Conservation (phyloP, 2,329 filamentous ascomycete genomes). For the Ophiostoma ips region DNA sequence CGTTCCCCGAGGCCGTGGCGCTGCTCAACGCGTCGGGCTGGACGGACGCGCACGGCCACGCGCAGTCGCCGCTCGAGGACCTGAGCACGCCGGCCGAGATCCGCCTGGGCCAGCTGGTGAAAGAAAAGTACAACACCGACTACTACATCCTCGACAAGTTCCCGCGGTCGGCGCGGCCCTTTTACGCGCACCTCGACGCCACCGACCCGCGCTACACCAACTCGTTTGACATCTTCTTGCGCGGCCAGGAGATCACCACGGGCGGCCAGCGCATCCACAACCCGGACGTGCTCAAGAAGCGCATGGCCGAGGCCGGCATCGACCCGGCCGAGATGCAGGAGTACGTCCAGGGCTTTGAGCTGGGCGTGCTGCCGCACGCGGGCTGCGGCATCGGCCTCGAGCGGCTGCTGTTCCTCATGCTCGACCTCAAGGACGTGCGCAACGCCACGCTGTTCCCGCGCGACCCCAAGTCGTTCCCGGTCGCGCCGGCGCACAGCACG, state of each 20-base stretch:
- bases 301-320: constrained; percentile 64
- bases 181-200: constrained; percentile 80
- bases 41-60: constrained; percentile 62
- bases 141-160: constrained; percentile 95
- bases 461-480: constrained; percentile 75
- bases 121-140: constrained; percentile 74
- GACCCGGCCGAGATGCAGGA: constrained; percentile 76
- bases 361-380: constrained; percentile 77
- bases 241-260: constrained; percentile 83
- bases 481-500: constrained; percentile 26
- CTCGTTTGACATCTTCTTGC: constrained; percentile 89
- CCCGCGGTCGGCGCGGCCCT: constrained; percentile 68
- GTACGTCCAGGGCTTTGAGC: constrained; percentile 78
- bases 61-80: constrained; percentile 60
- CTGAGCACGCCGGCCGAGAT: constrained; percentile 78
- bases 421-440: constrained; percentile 79
- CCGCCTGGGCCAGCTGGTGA: constrained; percentile 68
- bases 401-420: constrained; percentile 71
- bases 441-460: constrained; percentile 78
- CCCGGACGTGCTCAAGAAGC: constrained; percentile 55
- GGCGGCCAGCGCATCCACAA: constrained; percentile 91
- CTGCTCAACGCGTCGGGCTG: constrained; percentile 69
- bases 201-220: constrained; percentile 64
- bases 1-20: constrained; percentile 65
- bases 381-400: constrained; percentile 84